phyloP scores from a whole-genome alignment of 176 grass and related monocot species.

The Triticum monococcum region DNA sequence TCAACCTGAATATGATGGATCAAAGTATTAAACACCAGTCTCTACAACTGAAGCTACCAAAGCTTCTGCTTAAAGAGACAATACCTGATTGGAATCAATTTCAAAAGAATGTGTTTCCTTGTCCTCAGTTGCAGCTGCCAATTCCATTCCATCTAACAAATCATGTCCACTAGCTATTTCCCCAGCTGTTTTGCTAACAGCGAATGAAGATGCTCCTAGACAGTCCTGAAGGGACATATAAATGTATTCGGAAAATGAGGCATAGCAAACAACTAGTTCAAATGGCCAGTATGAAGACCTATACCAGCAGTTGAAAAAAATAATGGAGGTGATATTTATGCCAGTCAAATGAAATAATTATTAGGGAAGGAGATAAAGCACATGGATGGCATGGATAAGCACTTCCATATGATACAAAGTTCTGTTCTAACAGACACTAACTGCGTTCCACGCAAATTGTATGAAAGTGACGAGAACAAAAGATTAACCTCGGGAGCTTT shows the following conservation, averaged over 20 bases:
- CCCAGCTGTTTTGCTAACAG: conserved; percentile 64
- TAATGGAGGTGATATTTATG: neutral
- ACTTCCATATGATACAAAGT: conserved; percentile 15
- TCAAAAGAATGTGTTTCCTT: conserved; percentile 94
- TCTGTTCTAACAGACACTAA: conserved; percentile 16
- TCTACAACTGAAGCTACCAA: neutral
- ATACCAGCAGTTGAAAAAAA: neutral
- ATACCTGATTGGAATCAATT: conserved; percentile 75
- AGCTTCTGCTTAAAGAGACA: conserved; percentile 14
- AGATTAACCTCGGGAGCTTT: conserved; percentile 59
- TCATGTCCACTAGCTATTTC: conserved; percentile 69
- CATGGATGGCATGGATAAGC: neutral
- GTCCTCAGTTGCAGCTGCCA: conserved; percentile 87
- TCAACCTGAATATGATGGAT: conserved; percentile 61
- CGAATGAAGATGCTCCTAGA: conserved; percentile 49
- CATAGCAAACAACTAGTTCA: neutral
- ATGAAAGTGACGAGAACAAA: neutral
- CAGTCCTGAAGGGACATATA: conserved; percentile 58
- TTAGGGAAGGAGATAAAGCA: neutral
- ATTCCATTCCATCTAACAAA: conserved; percentile 66
- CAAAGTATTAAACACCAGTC: conserved; percentile 19
- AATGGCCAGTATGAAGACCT: neutral
- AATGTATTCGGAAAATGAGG: neutral
- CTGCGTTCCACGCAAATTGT: neutral
- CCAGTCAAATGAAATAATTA: neutral